Base-by-base conservation (phyloP, 2,329 filamentous ascomycete genomes). In the Xylaria sp. region DNA sequence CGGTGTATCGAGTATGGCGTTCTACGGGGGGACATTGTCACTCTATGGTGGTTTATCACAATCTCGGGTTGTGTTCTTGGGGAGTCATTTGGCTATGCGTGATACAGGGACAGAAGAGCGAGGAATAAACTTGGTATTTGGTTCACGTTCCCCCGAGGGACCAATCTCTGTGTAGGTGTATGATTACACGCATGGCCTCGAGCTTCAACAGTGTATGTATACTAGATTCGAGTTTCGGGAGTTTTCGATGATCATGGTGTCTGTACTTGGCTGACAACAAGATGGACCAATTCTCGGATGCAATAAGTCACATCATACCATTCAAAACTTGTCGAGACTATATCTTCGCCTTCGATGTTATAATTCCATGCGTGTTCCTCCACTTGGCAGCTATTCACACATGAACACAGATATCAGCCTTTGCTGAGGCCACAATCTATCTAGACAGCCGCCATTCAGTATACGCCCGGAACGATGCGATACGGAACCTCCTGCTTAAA, bases 401-500 rank as follows among this genome's bases (percentile, higher is more conserved):
- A 34, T n/a, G 15, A 6, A 46, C 8, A n/a, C 15, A 54, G 18
- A 34, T 34, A 31, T n/a, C 9, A 55, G 8, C 20, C 6, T n/a
- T 23, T 7, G 37, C n/a, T 2, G 28, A 23, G 9, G 37, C 23
- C 18, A 23, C 10, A 23, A 13, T 39, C 28, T 13, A 13, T 39
- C 28, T 13, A 23, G 20, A 4, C 2, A 9, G 7, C 25, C 7
- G 3, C 9, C 6, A 10, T 10, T 48, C 63, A 82, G 66, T 80
- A 84, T 5, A 84, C 67, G 0, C 81, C 78, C 0, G 81, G 82
- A 6, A 83, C 50, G 52, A 83, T 72, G 59, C 72, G 65, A 67
- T 77, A 83, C 31, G 77, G 77, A 12, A 82, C 80, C 31, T 82
- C 78, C 67, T 67, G 72, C 76, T 81, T 81, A 69, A 82, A 83